Base-by-base conservation (phyloP, 306 rosid species). In the Castanea sativa region DNA sequence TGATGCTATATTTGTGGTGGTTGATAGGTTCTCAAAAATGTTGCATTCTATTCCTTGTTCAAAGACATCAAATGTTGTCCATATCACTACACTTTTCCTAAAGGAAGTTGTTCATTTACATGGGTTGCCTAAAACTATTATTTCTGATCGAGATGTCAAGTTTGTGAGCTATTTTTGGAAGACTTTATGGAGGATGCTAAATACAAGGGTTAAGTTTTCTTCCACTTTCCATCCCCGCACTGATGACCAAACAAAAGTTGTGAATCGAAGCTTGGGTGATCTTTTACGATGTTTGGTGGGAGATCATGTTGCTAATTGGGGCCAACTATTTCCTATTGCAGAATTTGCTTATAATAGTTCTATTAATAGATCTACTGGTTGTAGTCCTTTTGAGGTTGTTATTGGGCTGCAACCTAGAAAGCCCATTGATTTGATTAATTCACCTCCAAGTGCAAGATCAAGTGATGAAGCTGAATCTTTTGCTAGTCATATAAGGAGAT, bases 301-400 rank as follows among this genome's bases (percentile, higher is more conserved):
- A 2, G 27, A 8, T 18, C 3, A 69, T 15, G 20, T 12, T 30
- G 6, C 20, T 6, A 29, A 20, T 18, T 74, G 3, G 45, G 72
- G 63, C 2, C 1, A 13, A 5, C 19, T 41, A 5, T 14, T 38
- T 14, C 61, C 56, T 41, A 41, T 2, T 57, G 30, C 61, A 13
- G 27, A 60, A 19, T 76, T 76, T 61, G 73, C 73, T 1, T 63
- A 76, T 18, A 76, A 76, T 8, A 6, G 25, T 61, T 76, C 72
- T 13, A 1, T 6, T 1, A 74, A 33, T 1, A 29, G 0, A 9
- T 30, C 55, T 32, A 74, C 0, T 15, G 10, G 77, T 3, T 0
- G 5, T n/a, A 32, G 68, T 5, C 68, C 69, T 10, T 55, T 57
- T 55, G 32, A 74, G 11, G 49, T 21, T 6, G 33, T 74, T 32